phyloP scores from a whole-genome alignment of 495 filamentous ascomycete genomes.

The Stereocaulon alpinum region DNA sequence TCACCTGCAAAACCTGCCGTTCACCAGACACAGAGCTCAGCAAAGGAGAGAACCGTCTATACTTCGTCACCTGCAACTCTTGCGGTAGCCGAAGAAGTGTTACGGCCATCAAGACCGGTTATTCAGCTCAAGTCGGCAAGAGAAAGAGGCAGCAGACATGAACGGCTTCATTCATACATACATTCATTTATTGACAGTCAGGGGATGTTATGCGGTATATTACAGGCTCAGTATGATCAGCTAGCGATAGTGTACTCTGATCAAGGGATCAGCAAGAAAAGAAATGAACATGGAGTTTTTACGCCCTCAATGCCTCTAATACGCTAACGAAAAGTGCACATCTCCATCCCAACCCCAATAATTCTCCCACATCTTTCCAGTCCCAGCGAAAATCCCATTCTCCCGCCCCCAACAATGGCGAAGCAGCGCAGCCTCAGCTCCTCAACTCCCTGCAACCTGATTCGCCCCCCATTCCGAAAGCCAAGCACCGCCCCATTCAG shows the following conservation, averaged over 20 bases:
- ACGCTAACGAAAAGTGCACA: not conserved
- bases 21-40: constrained; percentile 90
- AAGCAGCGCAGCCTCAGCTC: too few relatives aligned
- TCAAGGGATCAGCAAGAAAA: not conserved
- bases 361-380: too few relatives aligned
- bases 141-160: constrained; percentile 60
- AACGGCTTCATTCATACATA: not conserved
- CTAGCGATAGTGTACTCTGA: not conserved
- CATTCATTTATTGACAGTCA: not conserved
- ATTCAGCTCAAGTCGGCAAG: constrained; percentile 96
- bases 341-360: too few relatives aligned
- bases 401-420: too few relatives aligned
- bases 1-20: constrained; percentile 95
- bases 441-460: too few relatives aligned
- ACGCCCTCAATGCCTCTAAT: not conserved
- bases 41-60: constrained; percentile 96
- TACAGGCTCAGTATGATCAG: not conserved
- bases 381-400: too few relatives aligned
- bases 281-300: not conserved
- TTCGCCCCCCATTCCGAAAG: too few relatives aligned
- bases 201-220: not conserved
- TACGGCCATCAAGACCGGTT: constrained; percentile 98
- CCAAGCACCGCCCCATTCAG: too few relatives aligned
- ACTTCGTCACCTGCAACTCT: constrained; percentile 75
- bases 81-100: constrained; percentile 86